These are phyloP conservation scores for Closterium sp. DNA, from an alignment of 139 green algal species.

Conservation along the genomic window DNA sequence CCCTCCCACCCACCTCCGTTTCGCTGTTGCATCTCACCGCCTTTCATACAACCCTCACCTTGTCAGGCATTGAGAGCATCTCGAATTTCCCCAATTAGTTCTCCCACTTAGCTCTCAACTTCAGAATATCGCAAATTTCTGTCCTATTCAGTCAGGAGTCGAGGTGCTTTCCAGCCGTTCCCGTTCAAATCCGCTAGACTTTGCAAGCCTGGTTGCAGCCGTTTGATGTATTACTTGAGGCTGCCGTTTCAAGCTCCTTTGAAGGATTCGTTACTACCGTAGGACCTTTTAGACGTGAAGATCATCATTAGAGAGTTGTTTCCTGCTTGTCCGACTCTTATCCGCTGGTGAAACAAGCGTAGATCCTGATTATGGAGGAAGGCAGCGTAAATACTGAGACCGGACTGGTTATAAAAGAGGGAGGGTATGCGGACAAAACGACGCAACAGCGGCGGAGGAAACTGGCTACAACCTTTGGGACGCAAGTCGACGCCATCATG, in stretches of 20 bases:
- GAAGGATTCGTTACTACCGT: not conserved
- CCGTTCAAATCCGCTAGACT: not conserved
- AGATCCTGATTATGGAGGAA: not conserved
- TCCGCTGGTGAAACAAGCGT: not conserved
- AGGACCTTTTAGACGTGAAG: not conserved
- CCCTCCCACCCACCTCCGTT: not conserved
- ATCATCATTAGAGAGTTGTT: not conserved
- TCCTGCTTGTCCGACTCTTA: not conserved
- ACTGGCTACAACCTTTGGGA: constrained; percentile 10
- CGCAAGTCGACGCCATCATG: constrained; percentile 38
- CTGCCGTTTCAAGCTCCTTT: not conserved
- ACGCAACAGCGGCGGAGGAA: not conserved
- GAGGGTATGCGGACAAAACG: not conserved
- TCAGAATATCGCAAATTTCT: not conserved
- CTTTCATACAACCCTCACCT: not conserved
- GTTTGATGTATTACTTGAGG: not conserved
- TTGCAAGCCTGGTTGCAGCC: not conserved
- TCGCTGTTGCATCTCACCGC: not conserved
- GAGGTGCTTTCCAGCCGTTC: not conserved
- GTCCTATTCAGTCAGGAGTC: not conserved
- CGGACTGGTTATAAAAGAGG: not conserved
- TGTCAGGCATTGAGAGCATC: too few relatives aligned
- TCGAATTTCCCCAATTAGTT: too few relatives aligned
- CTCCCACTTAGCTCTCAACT: not conserved
- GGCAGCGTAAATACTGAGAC: not conserved